Conservation (phyloP, 768 basidiomycete genomes). For the Boletus speciosus region DNA sequence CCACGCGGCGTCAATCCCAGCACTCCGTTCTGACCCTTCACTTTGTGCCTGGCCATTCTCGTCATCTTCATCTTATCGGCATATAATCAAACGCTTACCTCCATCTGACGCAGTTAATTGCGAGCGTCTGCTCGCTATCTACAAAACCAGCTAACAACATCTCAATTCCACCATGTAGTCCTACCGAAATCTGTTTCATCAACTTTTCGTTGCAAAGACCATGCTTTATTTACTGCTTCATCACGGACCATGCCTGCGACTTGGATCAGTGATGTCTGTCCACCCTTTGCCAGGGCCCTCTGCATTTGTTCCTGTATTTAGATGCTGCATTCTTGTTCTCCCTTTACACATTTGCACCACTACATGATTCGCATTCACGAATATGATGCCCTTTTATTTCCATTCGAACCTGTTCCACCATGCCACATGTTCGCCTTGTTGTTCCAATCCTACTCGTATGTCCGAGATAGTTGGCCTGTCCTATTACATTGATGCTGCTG, state of each 20-base stretch:
- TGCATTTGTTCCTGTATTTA: slow-evolving; percentile 18
- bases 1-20: slow-evolving; percentile 25
- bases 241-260: slow-evolving; percentile 31
- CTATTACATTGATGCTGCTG: neutral
- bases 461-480: neutral
- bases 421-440: slow-evolving; percentile 1
- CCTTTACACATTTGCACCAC: slow-evolving; percentile 15
- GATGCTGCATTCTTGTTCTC: slow-evolving; percentile 26
- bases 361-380: slow-evolving; percentile 21
- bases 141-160: slow-evolving; percentile 21
- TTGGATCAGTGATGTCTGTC: slow-evolving; percentile 27
- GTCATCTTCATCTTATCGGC: slow-evolving; percentile 25
- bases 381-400: slow-evolving; percentile 12
- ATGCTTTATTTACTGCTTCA: slow-evolving; percentile 14
- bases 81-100: slow-evolving; percentile 29
- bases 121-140: slow-evolving; percentile 19
- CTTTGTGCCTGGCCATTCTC: neutral
- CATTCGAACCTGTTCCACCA: slow-evolving; percentile 11
- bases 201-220: slow-evolving; percentile 16
- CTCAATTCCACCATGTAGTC: slow-evolving; percentile 29
- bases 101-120: slow-evolving; percentile 31
- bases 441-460: neutral
- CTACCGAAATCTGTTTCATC: slow-evolving; percentile 22
- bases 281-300: neutral
- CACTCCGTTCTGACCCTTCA: slow-evolving; percentile 10